Evolutionary conservation across 2,329 filamentous ascomycete genomes (phyloP).

Genomic region (Paraconiothyrium brasiliense): DNA sequence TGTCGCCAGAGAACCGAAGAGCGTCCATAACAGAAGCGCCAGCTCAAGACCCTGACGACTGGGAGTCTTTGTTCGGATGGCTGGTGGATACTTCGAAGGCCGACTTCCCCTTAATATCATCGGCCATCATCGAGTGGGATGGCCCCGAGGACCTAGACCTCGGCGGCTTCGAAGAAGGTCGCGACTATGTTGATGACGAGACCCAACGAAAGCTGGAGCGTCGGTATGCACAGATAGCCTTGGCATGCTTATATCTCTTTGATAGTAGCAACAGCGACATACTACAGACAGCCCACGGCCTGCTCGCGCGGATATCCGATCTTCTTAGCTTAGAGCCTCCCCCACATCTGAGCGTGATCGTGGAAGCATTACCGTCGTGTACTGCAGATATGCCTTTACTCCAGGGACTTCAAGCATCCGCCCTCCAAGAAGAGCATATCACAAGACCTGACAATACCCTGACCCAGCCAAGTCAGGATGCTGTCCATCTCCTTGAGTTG

Average conservation of each 20-base stretch:
- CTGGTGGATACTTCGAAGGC: slow-evolving; percentile 67
- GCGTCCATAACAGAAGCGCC: slow-evolving; percentile 49
- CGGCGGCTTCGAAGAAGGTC: slow-evolving; percentile 64
- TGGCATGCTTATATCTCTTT: slow-evolving; percentile 75
- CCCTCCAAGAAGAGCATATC: slow-evolving; percentile 58
- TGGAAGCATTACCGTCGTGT: slow-evolving; percentile 55
- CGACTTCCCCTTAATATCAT: slow-evolving; percentile 70
- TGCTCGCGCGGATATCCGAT: slow-evolving; percentile 67
- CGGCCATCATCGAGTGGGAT: slow-evolving; percentile 75
- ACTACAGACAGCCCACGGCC: slow-evolving; percentile 67
- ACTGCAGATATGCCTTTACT: slow-evolving; percentile 48
- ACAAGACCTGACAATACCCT: slow-evolving; percentile 69
- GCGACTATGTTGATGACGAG: slow-evolving; percentile 67
- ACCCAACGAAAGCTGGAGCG: slow-evolving; percentile 68
- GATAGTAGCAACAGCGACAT: slow-evolving; percentile 67
- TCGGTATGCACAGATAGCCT: slow-evolving; percentile 72
- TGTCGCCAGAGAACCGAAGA: slow-evolving; percentile 45
- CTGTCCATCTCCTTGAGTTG: slow-evolving; percentile 69
- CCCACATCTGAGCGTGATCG: slow-evolving; percentile 55
- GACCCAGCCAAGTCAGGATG: slow-evolving; percentile 67
- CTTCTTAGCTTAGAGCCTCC: slow-evolving; percentile 69
- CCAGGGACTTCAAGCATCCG: slow-evolving; percentile 38
- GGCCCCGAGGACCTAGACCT: slow-evolving; percentile 76
- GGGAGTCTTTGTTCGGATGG: slow-evolving; percentile 76
- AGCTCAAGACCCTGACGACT: slow-evolving; percentile 58